Evolutionary conservation across 768 basidiomycete genomes (phyloP), one percentile per base, ranked within the genome.

Genomic region (Termitomyces sp.): DNA sequence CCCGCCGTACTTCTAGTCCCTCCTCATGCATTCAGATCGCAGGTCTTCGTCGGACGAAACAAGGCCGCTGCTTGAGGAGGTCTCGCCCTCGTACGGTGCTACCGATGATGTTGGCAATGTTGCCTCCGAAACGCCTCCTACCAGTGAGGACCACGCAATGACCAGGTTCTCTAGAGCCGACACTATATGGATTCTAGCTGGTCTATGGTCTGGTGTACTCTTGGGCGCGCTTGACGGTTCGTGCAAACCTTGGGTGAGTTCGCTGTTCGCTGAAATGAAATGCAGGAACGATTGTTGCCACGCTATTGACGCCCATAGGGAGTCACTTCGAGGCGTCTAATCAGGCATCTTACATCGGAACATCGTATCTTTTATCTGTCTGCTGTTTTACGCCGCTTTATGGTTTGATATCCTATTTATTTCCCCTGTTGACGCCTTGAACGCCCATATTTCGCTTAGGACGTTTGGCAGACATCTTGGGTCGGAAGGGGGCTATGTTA

Each of bases 361-460:
- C 93, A 13, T 84, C 92, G 13, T 95, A 95, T 76, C 77, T 96
- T 65, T 79, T 95, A 49, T 92, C 91, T 57, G 85, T 94, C 44
- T 94, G 93, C 69, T 94, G 91, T 75, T 94, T 95, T 73, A 94
- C 94, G 22, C 94, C 93, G 61, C 75, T 94, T 65, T 93, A 93
- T 79, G 92, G 92, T 87, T 63, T 67, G 81, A 73, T 15, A 58
- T 58, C 52, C 58, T 53, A 44, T 45, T 46, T n/a, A 33, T 49
- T 51, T 54, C 38, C n/a, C 52, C 24, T 32, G 39, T 66, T 60
- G 52, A 63, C 42, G 51, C 24, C 28, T 60, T 60, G 35, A 61
- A 38, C 53, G 57, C 67, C 67, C 60, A 65, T 64, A 64, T 60
- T 57, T 70, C 66, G 16, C 45, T 68, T 71, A 92, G 91, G 91